A percentile compares a stretch with the other conserved stretches of the same genome.
Conservation (phyloP, 176 grass and related monocot genomes). For the Eleusine coracana region DNA sequence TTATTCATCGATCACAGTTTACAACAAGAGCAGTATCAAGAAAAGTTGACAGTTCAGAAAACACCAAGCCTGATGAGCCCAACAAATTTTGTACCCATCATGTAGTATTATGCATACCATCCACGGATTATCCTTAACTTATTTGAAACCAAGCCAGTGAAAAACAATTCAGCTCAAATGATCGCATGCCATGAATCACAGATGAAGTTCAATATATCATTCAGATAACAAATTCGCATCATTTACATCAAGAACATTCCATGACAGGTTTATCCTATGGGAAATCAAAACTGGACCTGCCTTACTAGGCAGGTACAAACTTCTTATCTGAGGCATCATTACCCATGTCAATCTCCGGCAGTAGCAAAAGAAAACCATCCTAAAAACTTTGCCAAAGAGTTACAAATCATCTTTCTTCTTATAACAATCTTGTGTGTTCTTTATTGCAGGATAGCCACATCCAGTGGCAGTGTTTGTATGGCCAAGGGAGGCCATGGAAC, state of each 20-base stretch:
- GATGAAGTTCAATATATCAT: not conserved
- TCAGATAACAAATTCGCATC: not conserved
- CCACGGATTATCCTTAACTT: not conserved
- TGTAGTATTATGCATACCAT: not conserved
- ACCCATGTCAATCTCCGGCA: constrained; percentile 1
- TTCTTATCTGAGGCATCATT: constrained; percentile 13
- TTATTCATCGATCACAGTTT: not conserved
- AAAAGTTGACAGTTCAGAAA: no score
- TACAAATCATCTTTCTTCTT: not conserved
- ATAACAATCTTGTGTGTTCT: not conserved
- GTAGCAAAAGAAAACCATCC: not conserved
- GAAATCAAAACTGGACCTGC: not conserved
- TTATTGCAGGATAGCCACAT: not conserved
- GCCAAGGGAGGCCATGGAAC: no score
- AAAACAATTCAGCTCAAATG: not conserved
- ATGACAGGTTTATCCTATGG: not conserved
- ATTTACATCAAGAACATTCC: not conserved
- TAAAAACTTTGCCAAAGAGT: not conserved
- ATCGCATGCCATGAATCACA: not conserved
- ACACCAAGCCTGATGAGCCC: no score
- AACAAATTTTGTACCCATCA: not conserved
- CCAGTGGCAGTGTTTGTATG: not conserved
- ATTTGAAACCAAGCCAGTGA: not conserved
- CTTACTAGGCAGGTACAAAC: not conserved
- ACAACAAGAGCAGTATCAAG: not conserved